Base-by-base conservation (phyloP, 75 land plant genomes). In the Adiantum capillusveneris region DNA sequence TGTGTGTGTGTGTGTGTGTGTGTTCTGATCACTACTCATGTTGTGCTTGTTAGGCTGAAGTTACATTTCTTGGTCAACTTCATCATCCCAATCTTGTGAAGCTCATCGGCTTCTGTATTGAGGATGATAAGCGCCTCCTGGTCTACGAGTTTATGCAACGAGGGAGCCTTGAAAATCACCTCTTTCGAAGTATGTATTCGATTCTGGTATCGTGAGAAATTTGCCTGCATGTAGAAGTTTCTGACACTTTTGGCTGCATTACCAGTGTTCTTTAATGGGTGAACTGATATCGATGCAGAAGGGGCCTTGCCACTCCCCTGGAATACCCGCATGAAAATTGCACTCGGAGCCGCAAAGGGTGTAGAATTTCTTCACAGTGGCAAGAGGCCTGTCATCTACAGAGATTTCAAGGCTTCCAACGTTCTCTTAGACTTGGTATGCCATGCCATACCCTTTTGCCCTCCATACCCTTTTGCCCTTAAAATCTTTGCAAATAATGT, bases 271-370 rank as follows among this genome's bases (percentile, higher is more conserved):
- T 3, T 18, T 18, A 6, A 46, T 18, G 43, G 43, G 43, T 14
- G 14, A 41, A 41, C 9, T 41, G n/a, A n/a, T 41, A 9, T 41
- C 43, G 17, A 21, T 46, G 50, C 50, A 46, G 50, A 46, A 46
- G 50, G 6, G 50, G 18, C 17, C 22, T 46, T 46, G 13, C 17
- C 70, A 25, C 44, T 63, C 53, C 52, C 68, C 28, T 81, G 84
- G 84, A 61, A 75, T 25, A 74, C 67, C 17, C 78, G 84, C 39
- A 81, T 81, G 81, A 81, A 81, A 70, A 74, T 81, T 61, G 81
- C 84, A 49, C 26, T 64, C 22, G 41, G 28, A 14, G 52, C 46
- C 14, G 22, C 63, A 22, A 59, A 44, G 37, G 26, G 84, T 43
- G 74, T 78, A 50, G 81, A 78, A 25, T 81, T 78, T 70, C 81